Evolutionary conservation across 2,329 filamentous ascomycete genomes (phyloP).

Genomic region (Aspergillus sp.): DNA sequence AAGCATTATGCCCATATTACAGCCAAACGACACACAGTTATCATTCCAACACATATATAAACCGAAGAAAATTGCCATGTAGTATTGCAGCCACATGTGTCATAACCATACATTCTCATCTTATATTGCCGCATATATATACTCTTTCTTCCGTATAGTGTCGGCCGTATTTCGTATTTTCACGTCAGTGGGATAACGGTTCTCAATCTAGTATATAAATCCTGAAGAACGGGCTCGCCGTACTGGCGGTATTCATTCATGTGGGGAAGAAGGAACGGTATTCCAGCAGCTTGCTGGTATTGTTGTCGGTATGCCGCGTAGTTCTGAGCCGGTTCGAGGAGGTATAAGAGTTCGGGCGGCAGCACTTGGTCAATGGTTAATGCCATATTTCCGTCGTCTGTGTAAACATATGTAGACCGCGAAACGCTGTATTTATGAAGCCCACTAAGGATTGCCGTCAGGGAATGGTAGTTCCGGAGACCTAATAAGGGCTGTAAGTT

Average conservation of each 20-base stretch:
- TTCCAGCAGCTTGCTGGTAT: conserved; percentile 32
- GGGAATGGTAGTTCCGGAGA: conserved; percentile 37
- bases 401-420: conserved; percentile 20
- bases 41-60: background rate
- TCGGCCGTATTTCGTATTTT: background rate
- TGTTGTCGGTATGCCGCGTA: conserved; percentile 36
- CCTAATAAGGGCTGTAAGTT: conserved; percentile 28
- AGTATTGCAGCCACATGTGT: background rate
- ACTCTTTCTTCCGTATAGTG: background rate
- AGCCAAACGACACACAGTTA: background rate
- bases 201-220: conserved; percentile 29
- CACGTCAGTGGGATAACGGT: conserved; percentile 4
- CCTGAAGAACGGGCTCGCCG: conserved; percentile 27
- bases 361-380: conserved; percentile 25
- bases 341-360: conserved; percentile 23
- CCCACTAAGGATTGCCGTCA: conserved; percentile 37
- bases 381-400: conserved; percentile 13
- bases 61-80: background rate
- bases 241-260: conserved; percentile 32
- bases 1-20: too few species aligned
- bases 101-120: background rate
- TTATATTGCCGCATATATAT: background rate
- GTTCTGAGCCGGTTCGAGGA: conserved; percentile 34
- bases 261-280: conserved; percentile 42
- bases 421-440: conserved; percentile 34